Evolutionary conservation across 164 flowering plant species (phyloP), one percentile per base, ranked within the genome.

Genomic region (Vitis labrusca): DNA sequence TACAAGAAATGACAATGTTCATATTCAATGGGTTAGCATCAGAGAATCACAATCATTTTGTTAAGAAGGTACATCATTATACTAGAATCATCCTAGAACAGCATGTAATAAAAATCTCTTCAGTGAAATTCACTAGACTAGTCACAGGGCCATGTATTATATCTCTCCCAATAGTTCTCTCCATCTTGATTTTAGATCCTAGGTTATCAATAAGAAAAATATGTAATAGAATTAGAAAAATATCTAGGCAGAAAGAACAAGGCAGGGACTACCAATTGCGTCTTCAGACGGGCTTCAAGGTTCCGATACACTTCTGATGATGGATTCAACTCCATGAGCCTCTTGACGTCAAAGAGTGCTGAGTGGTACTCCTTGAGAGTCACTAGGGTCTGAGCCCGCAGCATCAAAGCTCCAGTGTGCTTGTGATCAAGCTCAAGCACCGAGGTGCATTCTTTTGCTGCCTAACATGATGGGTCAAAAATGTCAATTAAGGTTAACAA

Each of bases 321-420:
- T 8, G 99, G 94, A 68, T 91, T 88, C 76, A 93, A 71, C 72
- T 95, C 98, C 65, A 93, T 77, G 23, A 95, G 93, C 71, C 93
- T 80, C 75, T 84, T 90, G 71, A 93, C 99, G 83, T 95, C 98
- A 82, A 93, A 95, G 17, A 95, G 89, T 5, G 99, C 97, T 0
- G 94, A 88, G 11, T 88, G 81, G 75, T 92, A 94, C 69, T 92
- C 95, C 79, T 84, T 90, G 29, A 95, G 88, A 32, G 97, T 92
- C 71, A 95, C 98, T 27, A 95, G 79, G 50, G 98, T 95, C 77
- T 93, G 99, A 10, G 99, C 94, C 57, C 97, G 87, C 83, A 95
- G 71, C 99, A 95, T 92, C 76, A 92, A 74, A 8, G 98, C 99
- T 68, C 99, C 98, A 11, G 93, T 86, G 82, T 95, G 99, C 13